Conservation (phyloP, 2,329 filamentous ascomycete species). For the Polychaeton citri region DNA sequence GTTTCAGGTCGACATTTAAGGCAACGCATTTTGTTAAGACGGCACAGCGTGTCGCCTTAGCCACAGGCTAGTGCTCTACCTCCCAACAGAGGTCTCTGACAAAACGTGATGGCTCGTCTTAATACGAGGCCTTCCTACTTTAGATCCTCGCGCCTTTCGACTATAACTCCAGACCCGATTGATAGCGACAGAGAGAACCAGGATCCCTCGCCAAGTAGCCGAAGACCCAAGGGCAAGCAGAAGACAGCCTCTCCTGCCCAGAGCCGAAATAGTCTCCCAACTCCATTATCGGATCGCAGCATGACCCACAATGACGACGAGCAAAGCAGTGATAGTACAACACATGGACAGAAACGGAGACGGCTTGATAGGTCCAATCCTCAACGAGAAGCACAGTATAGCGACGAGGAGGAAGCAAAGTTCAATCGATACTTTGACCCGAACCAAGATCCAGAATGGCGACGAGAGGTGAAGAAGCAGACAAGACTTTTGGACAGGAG, state of each 20-base stretch:
- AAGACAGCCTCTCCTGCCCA: not conserved
- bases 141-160: not conserved
- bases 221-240: not conserved
- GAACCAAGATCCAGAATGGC: slow-evolving; percentile 63
- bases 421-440: slow-evolving; percentile 55
- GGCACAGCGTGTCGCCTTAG: too few species aligned
- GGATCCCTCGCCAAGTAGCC: slow-evolving; percentile 8
- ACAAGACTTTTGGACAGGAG: slow-evolving; percentile 54
- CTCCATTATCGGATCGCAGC: not conserved
- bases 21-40: not conserved
- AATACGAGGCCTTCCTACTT: not conserved
- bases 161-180: slow-evolving; percentile 6
- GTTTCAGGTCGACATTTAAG: too few species aligned
- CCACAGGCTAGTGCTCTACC: too few species aligned
- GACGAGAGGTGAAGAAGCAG: slow-evolving; percentile 55
- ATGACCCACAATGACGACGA: too few species aligned
- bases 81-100: too few species aligned
- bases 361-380: slow-evolving; percentile 3
- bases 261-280: not conserved
- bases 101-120: slow-evolving; percentile 2
- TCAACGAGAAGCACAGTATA: slow-evolving; percentile 10
- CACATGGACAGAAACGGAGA: slow-evolving; percentile 26
- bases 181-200: slow-evolving; percentile 34
- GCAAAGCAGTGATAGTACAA: slow-evolving; percentile 1
- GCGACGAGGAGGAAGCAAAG: slow-evolving; percentile 17